Conservation (phyloP, 495 filamentous ascomycete genomes). For the Neurospora sp. region DNA sequence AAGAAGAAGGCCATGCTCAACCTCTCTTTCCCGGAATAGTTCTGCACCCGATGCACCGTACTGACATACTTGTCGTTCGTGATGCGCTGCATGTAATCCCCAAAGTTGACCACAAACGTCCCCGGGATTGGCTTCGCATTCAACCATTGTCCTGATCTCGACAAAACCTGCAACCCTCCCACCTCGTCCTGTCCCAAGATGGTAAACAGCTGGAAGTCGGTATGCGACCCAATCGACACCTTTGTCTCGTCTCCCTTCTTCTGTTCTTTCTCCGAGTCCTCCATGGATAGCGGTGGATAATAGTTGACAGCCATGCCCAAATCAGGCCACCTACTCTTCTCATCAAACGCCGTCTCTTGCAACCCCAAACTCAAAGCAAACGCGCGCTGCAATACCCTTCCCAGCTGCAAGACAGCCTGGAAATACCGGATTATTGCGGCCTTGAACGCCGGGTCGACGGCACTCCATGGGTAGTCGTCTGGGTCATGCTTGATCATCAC, state of each 20-base stretch:
- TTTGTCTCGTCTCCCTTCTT: background rate
- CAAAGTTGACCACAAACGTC: constrained; percentile 58
- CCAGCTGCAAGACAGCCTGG: constrained; percentile 34
- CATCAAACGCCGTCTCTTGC: constrained; percentile 39
- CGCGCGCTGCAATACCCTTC: constrained; percentile 33
- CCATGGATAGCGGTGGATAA: constrained; percentile 12
- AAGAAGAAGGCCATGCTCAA: constrained; percentile 55
- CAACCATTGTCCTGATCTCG: constrained; percentile 45
- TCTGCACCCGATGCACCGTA: constrained; percentile 52
- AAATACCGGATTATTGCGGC: constrained; percentile 34
- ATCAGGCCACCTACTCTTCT: constrained; percentile 36
- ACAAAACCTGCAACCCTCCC: constrained; percentile 46
- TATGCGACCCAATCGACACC: constrained; percentile 45
- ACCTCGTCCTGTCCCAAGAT: constrained; percentile 45
- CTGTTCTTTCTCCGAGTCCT: background rate
- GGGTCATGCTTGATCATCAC: constrained; percentile 31
- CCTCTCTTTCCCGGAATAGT: constrained; percentile 30
- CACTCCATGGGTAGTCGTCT: constrained; percentile 40
- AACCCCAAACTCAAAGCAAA: constrained; percentile 41
- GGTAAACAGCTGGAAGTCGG: constrained; percentile 53
- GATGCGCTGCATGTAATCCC: constrained; percentile 54
- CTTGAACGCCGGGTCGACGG: constrained; percentile 28
- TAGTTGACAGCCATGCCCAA: constrained; percentile 21
- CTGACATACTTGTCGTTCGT: constrained; percentile 51
- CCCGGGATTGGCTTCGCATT: constrained; percentile 44